Evolutionary conservation across 202 grass and related monocot species (phyloP), one percentile per base, ranked within the genome.

Genomic region (Schoenoplectus tabernaemontani): DNA sequence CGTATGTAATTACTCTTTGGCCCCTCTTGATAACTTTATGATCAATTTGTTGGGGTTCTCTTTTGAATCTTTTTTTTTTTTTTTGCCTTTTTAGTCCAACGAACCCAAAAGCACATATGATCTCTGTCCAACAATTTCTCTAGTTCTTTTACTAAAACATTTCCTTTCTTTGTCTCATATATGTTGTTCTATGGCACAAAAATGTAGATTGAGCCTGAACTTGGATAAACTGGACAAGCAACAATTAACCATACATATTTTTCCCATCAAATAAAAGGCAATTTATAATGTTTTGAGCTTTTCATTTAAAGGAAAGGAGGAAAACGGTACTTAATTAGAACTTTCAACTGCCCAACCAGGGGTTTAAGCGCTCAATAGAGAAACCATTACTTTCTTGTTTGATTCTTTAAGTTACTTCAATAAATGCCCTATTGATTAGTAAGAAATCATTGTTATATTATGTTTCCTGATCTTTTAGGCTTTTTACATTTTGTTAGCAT

Each of bases 401-500:
- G n/a, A n/a, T n/a, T n/a, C 43, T 51, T 17, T 32, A 44, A 9
- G 33, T 16, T 32, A 23, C 41, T 19, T 63, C 0, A 28, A 23
- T 26, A 13, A 67, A 70, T 46, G 43, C 17, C 43, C 41, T 48
- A 30, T 30, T 42, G n/a, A 39, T 2, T 64, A 53, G 5, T 37
- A 5, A 7, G n/a, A 7, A 36, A 38, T 17, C 15, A 65, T 17
- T 38, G 32, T 17, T 38, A 2, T 11, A 71, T 36, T 16, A n/a
- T 34, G 30, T 16, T 13, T 37, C 10, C 12, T 73, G 8, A 2
- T 51, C 44, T 33, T 32, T 65, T 13, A 62, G 1, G 2, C 63
- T n/a, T 38, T 65, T 66, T 66, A 20, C 7, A 7, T 24, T 53
- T 32, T 75, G 8, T 43, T 78, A 97, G 91, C 91, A 51, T 97